Evolutionary conservation across 164 flowering plant genomes (phyloP).

Genomic region (Sedum album): DNA sequence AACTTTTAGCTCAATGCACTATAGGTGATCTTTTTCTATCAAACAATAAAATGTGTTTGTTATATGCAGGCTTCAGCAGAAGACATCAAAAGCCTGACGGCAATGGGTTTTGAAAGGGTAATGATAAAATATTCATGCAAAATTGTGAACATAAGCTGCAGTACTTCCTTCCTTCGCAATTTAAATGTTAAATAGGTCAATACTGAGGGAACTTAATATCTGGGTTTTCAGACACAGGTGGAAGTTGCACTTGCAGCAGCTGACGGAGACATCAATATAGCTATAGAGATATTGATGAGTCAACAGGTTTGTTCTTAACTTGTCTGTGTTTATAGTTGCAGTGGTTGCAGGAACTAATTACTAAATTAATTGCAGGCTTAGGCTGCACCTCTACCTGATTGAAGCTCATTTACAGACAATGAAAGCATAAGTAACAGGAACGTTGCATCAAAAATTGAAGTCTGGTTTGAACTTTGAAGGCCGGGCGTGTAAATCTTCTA

Average conservation of each 20-base stretch:
- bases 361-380: background rate
- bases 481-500: background rate
- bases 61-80: constrained; percentile 40
- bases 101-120: constrained; percentile 98
- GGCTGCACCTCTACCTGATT: background rate
- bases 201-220: background rate
- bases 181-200: background rate
- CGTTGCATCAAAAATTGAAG: background rate
- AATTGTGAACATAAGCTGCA: background rate
- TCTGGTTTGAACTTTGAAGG: background rate
- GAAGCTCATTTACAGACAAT: background rate
- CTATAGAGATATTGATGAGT: constrained; percentile 90
- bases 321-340: background rate
- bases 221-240: constrained; percentile 69
- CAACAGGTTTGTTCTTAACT: constrained; percentile 47
- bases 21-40: background rate
- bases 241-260: constrained; percentile 95
- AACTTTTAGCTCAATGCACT: background rate
- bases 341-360: background rate
- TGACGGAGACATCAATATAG: constrained; percentile 76
- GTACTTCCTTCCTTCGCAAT: background rate
- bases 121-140: constrained; percentile 5
- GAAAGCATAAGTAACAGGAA: background rate
- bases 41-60: constrained; percentile 20
- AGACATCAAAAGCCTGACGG: constrained; percentile 60